Evolutionary conservation across 495 filamentous ascomycete genomes (phyloP).

Genomic region (Parathielavia hyrcaniae): DNA sequence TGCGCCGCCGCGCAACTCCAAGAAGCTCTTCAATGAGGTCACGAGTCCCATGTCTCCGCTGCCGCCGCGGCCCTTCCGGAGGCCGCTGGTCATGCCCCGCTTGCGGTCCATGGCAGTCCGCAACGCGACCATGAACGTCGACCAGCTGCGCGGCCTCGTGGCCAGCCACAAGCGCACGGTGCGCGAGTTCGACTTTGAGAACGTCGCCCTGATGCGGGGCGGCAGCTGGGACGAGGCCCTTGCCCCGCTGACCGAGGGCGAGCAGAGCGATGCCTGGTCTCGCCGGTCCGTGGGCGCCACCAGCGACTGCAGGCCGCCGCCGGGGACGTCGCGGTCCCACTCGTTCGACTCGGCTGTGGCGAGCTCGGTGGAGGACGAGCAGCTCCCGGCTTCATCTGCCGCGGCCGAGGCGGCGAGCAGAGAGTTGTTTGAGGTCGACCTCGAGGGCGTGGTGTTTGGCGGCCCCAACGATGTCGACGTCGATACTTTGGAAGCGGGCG

Average conservation of each 20-base stretch:
- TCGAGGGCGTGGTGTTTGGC: conserved; percentile 33
- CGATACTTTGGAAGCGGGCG: conserved; percentile 29
- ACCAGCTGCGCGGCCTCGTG: conserved; percentile 58
- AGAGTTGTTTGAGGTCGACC: conserved; percentile 39
- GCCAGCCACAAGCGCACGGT: conserved; percentile 55
- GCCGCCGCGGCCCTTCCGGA: conserved; percentile 39
- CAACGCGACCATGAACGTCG: conserved; percentile 60
- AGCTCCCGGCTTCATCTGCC: conserved; percentile 34
- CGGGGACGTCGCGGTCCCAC: conserved; percentile 25
- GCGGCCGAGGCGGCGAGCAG: conserved; percentile 40
- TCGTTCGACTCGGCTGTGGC: conserved; percentile 21
- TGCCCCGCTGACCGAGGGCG: conserved; percentile 50
- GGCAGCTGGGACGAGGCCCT: conserved; percentile 73
- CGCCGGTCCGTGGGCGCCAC: conserved; percentile 32
- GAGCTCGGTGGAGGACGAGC: conserved; percentile 26
- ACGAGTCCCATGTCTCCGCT: conserved; percentile 49
- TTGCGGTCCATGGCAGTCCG: conserved; percentile 58
- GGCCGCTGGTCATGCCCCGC: conserved; percentile 50
- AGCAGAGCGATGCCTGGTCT: conserved; percentile 35
- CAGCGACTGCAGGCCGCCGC: conserved; percentile 21
- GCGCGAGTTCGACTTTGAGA: conserved; percentile 65
- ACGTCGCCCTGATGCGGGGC: conserved; percentile 52
- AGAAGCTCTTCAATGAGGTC: conserved; percentile 50
- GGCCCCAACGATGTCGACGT: conserved; percentile 36
- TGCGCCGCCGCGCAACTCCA: conserved; percentile 43